These are phyloP conservation scores for Sonneratia alba DNA, from an alignment of 345 rosid species.

Conservation along the genomic window DNA sequence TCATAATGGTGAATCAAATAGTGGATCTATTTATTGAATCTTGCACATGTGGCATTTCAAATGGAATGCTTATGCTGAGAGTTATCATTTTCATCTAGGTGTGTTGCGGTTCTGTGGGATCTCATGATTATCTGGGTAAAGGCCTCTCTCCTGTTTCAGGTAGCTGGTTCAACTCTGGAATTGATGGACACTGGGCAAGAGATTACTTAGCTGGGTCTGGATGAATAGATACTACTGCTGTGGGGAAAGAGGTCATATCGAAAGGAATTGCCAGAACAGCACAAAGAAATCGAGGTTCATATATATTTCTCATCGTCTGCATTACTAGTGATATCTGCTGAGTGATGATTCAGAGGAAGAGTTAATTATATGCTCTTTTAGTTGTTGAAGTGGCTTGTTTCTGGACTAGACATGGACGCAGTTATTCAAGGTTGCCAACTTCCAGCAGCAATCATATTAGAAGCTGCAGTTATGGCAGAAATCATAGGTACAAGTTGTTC, in stretches of 20 bases:
- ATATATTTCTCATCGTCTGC: background rate
- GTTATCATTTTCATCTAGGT: conserved; percentile 23
- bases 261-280: conserved; percentile 66
- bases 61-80: too few relatives aligned
- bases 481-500: conserved; percentile 63
- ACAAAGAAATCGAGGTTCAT: conserved; percentile 61
- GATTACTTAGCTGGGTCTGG: conserved; percentile 98
- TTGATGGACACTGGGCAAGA: conserved; percentile 96
- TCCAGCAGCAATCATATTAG: conserved; percentile 75
- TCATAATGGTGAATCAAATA: background rate
- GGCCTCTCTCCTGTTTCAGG: conserved; percentile 42
- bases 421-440: conserved; percentile 69
- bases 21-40: background rate
- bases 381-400: background rate
- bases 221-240: conserved; percentile 91
- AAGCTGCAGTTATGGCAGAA: conserved; percentile 78
- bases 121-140: conserved; percentile 66
- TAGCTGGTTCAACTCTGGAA: conserved; percentile 84
- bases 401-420: conserved; percentile 38
- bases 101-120: conserved; percentile 66
- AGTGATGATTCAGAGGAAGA: background rate
- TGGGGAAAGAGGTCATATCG: conserved; percentile 42
- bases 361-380: background rate
- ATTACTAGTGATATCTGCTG: background rate
- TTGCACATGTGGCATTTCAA: background rate